phyloP scores from a whole-genome alignment of 192 early-diverging fungal species.

The Backusella australiensis region DNA sequence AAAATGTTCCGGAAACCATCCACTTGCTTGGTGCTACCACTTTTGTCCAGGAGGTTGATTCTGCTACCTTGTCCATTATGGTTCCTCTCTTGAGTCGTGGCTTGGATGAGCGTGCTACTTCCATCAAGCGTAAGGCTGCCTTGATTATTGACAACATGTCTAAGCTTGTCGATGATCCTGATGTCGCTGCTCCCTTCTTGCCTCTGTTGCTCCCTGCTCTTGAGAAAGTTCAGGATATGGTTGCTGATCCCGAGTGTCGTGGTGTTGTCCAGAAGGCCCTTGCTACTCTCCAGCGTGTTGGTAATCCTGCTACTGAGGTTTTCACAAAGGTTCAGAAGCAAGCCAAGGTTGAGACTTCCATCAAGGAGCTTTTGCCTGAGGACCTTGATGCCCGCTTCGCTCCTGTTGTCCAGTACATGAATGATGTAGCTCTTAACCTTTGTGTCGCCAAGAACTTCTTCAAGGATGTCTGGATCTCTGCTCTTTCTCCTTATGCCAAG shows the following conservation, averaged over 20 bases:
- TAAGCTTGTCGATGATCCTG: conserved; percentile 83
- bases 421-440: conserved; percentile 56
- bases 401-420: conserved; percentile 56
- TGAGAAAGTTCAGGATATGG: conserved; percentile 72
- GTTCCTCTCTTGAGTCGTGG: conserved; percentile 73
- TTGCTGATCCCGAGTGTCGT: conserved; percentile 78
- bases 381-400: conserved; percentile 49
- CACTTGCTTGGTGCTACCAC: conserved; percentile 78
- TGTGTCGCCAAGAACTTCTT: conserved; percentile 63
- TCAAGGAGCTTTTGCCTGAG: conserved; percentile 53
- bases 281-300: conserved; percentile 68
- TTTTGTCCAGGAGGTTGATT: conserved; percentile 75
- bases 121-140: conserved; percentile 71
- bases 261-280: conserved; percentile 64
- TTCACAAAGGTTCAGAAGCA: conserved; percentile 51
- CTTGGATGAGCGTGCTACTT: conserved; percentile 65
- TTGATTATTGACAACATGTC: conserved; percentile 92
- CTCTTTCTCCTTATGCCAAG: conserved; percentile 55
- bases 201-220: conserved; percentile 75
- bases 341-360: conserved; percentile 45
- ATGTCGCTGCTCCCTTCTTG: conserved; percentile 78
- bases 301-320: conserved; percentile 53
- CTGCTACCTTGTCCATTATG: conserved; percentile 80
- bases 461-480: conserved; percentile 62
- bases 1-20: conserved; percentile 76